These are phyloP conservation scores for Apiotrichum gamsii DNA, from an alignment of 1,284 basidiomycete species.

Conservation along the genomic window DNA sequence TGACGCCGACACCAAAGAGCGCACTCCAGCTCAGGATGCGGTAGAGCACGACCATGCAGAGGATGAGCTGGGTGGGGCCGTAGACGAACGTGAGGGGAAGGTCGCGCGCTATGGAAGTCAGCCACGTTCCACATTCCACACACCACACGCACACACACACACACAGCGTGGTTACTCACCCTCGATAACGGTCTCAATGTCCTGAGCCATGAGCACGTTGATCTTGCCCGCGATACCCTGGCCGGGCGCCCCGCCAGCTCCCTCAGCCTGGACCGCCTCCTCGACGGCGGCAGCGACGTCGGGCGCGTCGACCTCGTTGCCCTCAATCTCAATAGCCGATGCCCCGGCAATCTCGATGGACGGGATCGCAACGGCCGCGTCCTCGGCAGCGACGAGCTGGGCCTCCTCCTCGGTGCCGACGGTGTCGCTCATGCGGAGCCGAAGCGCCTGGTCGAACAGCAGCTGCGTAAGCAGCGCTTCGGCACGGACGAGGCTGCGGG, in stretches of 20 bases:
- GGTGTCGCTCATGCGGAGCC: constrained; percentile 55
- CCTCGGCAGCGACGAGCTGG: background rate
- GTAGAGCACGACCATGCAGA: constrained; percentile 40
- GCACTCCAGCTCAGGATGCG: constrained; percentile 48
- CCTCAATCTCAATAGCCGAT: constrained; percentile 11
- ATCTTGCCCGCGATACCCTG: constrained; percentile 55
- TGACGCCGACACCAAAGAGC: constrained; percentile 55
- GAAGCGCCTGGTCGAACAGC: constrained; percentile 63
- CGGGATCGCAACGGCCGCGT: background rate
- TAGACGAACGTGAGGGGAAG: constrained; percentile 40
- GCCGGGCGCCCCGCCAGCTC: constrained; percentile 13
- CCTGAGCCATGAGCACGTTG: constrained; percentile 53
- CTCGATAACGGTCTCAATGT: constrained; percentile 45
- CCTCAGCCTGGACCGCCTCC: constrained; percentile 11
- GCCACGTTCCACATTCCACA: background rate
- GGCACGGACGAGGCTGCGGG: constrained; percentile 50
- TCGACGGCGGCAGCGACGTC: constrained; percentile 10
- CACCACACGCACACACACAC: too few relatives aligned
- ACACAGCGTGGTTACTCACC: constrained; percentile 18
- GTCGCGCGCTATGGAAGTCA: constrained; percentile 32
- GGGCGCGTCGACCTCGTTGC: constrained; percentile 15
- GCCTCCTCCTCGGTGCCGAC: constrained; percentile 24
- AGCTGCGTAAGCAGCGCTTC: constrained; percentile 64
- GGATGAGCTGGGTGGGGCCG: constrained; percentile 37
- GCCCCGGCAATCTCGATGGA: constrained; percentile 18